Evolutionary conservation across 1,284 basidiomycete species (phyloP), one percentile per base, ranked within the genome.

Genomic region (Ceratobasidium sp.): DNA sequence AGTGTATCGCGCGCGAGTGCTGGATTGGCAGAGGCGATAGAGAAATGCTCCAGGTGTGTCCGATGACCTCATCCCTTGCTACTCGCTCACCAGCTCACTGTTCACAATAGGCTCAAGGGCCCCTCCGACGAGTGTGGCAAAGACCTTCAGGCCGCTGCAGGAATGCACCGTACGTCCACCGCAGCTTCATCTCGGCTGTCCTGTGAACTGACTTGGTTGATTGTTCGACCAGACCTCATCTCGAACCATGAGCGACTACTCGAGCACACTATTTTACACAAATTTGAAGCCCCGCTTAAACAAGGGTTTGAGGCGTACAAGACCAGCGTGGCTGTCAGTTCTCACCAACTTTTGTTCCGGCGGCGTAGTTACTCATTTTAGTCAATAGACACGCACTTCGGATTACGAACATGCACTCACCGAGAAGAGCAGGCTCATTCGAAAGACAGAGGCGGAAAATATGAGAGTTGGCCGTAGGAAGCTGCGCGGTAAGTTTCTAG

Each of bases 241-340:
- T 91, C 92, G 70, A 97, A 97, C 81, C 94, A 97, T 78, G 95
- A 93, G 86, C 94, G 95, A 80, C 88, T 98, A 69, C 70, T 73
- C 35, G 54, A 18, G 14, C 18, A 35, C 35, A 32, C 44, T 80
- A 21, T 58, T 74, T 73, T 66, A 41, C 94, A 96, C 81, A 92
- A 92, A 78, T 95, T 98, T 75, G 95, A 97, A 82, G 92, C 91
- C 78, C 96, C 96, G 0, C 82, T 98, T 59, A 87, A 92, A 44
- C 90, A 93, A 79, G 91, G 94, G 75, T 82, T 97, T 71, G 94
- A 96, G 63, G 87, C 87, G 11, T 98, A 98, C 82, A 87, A 88
- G 67, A 84, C 85, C 18, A 87, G 90, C 64, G 90, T 94, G 30
- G 85, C 88, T 67, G 92, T 93, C 79, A 76, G 89, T 81, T 21